phyloP scores from a whole-genome alignment of 495 filamentous ascomycete genomes.

The Chaetomium fimeti region DNA sequence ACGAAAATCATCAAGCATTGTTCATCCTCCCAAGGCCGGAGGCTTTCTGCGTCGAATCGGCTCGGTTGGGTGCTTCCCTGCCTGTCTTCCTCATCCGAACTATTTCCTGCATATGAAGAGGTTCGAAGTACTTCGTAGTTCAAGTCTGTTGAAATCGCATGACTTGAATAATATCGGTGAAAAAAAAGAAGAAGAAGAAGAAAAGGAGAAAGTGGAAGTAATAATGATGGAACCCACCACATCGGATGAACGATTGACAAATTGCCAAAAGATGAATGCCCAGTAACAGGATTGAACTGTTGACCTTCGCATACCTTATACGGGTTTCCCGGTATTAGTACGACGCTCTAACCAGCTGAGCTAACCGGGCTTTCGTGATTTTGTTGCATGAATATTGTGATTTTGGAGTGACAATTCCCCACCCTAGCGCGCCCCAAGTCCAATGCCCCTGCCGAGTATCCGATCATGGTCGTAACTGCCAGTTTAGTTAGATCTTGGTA shows the following conservation, averaged over 20 bases:
- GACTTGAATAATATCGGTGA: neutral
- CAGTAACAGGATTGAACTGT: constrained; percentile 41
- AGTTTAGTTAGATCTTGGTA: neutral
- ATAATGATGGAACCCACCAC: neutral
- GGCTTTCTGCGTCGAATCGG: no score
- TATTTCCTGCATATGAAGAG: no score
- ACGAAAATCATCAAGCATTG: no score
- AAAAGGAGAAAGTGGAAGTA: no score
- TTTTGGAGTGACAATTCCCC: neutral
- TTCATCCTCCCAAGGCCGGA: no score
- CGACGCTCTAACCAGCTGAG: constrained; percentile 41
- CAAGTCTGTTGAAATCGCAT: no score
- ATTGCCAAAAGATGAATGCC: constrained; percentile 24
- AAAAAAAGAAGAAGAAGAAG: neutral
- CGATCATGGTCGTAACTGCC: neutral
- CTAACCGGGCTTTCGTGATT: constrained; percentile 31
- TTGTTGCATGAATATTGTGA: no score
- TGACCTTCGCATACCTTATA: constrained; percentile 37
- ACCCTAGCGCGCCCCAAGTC: no score
- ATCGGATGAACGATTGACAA: neutral
- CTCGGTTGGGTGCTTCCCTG: no score
- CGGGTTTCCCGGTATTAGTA: constrained; percentile 30
- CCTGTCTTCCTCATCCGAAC: no score
- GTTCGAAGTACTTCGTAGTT: no score
- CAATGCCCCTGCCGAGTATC: constrained; percentile 1